Base-by-base conservation (phyloP, 2,329 filamentous ascomycete species). In the Curvularia lunata region DNA sequence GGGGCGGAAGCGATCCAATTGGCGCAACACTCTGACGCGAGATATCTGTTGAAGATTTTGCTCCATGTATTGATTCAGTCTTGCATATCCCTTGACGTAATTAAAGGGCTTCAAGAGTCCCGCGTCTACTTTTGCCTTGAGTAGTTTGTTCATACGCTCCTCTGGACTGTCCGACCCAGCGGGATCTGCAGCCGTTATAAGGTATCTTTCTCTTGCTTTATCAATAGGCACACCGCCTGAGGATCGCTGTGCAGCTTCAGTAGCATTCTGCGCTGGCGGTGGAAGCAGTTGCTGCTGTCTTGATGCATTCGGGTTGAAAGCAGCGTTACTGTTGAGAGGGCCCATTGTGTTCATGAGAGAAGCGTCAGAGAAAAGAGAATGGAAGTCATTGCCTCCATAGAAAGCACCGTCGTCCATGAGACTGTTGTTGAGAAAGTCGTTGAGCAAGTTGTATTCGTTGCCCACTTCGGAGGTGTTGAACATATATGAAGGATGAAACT, bases 21-120 rank as follows among this genome's bases (percentile, higher is more conserved):
- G 94, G 59, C 92, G 88, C 43, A 97, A 80, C 61, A 99, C 97
- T 79, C 96, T 95, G 69, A 96, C 90, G 61, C 95, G 92, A 19
- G 91, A 95, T 16, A 86, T 82, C 23, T 90, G 86, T 52, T 91
- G 88, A 74, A 98, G 89, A 73, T 98, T 89, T 58, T 88, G 87
- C 71, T 97, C 92, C 83, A 99, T 93, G 76, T 97, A 99, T 62
- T 89, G 88, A 62, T 92, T 91, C 47, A 99, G 82, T 30, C 92
- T 86, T 10, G 92, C 90, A 76, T 99, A 99, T 12, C 95, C 95
- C 72, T 96, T 96, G 68, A 98, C 91, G 77, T 99, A 99, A 80
- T 98, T 98, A 84, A 99, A 99, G 1, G 95, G 95, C 73, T 93
- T 95, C 57, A 99, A 82, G 71, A 99, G 84, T 1, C 95, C 95